Evolutionary conservation across 2,329 filamentous ascomycete genomes (phyloP), one percentile per base, ranked within the genome.

Genomic region (Aureobasidium uvarum): DNA sequence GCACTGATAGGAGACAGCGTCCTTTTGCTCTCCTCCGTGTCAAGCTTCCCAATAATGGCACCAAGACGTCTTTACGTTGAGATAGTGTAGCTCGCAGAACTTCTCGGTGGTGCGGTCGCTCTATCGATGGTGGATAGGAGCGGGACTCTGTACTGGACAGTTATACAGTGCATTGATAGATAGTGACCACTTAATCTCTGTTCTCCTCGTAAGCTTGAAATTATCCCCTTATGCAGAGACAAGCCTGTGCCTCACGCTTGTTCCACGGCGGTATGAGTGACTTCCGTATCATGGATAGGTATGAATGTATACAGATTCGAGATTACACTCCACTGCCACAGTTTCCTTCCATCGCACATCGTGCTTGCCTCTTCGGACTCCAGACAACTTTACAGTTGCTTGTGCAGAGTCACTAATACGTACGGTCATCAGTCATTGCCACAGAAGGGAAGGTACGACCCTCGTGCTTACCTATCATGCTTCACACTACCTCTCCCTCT

Each of bases 11-110:
- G 54, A 73, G 78, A 48, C 71, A 75, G 59, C 76, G 76, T 67
- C 80, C 80, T 6, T 82, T 78, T 71, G 75, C 74, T 23, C 69
- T 81, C 38, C 80, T 77, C 63, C 73, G 79, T 33, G 77, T 74
- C 31, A 73, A 74, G 69, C 68, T 81, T 66, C 78, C 78, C 1
- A 73, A 75, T 8, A 77, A 77, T 62, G 80, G 75, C 2, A 81
- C 76, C 4, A 80, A 81, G 68, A 45, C 58, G 5, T 20, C 50
- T 45, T 43, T 62, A 33, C 11, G 31, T n/a, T 62, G 18, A 48
- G 28, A 14, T 48, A 14, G 3, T 28, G 2, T 13, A 20, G n/a
- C n/a, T 14, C 18, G 18, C 5, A 11, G n/a, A 13, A 10, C 3
- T 51, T 28, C 16, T 33, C n/a, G 48, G 3, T n/a, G 5, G 33